Evolutionary conservation across 169 alveolate species (phyloP).

Genomic region (Eimeria tenella): DNA sequence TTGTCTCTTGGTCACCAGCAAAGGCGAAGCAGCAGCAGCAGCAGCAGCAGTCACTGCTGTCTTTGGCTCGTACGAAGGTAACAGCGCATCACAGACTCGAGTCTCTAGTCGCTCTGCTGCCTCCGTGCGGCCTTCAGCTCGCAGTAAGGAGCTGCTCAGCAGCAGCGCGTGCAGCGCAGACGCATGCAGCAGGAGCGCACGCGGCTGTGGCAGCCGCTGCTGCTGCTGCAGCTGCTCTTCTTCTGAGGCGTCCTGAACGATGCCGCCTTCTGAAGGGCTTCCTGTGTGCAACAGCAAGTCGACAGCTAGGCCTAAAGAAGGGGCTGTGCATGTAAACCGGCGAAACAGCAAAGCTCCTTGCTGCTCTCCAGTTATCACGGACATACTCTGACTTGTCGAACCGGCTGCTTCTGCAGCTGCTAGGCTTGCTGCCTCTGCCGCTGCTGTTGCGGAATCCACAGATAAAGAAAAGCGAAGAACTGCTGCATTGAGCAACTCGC

Average conservation of each 20-base stretch:
- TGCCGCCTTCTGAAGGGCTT: neutral
- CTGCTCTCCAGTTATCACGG: neutral
- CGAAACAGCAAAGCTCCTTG: neutral
- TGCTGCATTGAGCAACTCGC: slow-evolving; percentile 63
- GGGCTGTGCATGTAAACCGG: slow-evolving; percentile 40
- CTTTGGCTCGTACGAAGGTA: neutral
- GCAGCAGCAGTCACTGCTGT: neutral
- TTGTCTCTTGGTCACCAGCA: neutral
- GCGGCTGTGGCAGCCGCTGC: slow-evolving; percentile 44
- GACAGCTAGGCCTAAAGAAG: slow-evolving; percentile 9
- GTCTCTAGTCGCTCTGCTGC: slow-evolving; percentile 45
- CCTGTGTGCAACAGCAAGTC: neutral
- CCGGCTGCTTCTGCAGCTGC: neutral
- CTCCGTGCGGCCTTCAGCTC: slow-evolving; percentile 46
- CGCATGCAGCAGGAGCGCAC: slow-evolving; percentile 44
- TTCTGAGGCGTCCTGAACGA: neutral
- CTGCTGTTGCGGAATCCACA: slow-evolving; percentile 1
- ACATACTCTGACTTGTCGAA: neutral
- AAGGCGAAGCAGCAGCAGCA: neutral
- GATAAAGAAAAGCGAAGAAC: neutral
- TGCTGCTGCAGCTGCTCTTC: neutral
- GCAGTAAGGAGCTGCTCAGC: slow-evolving; percentile 55
- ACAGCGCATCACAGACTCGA: slow-evolving; percentile 5
- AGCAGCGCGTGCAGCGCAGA: slow-evolving; percentile 51
- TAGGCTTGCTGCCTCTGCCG: neutral